These are phyloP conservation scores for Trichoderma afroharzianum DNA, from an alignment of 2,329 filamentous ascomycete genomes.

Conservation along the genomic window DNA sequence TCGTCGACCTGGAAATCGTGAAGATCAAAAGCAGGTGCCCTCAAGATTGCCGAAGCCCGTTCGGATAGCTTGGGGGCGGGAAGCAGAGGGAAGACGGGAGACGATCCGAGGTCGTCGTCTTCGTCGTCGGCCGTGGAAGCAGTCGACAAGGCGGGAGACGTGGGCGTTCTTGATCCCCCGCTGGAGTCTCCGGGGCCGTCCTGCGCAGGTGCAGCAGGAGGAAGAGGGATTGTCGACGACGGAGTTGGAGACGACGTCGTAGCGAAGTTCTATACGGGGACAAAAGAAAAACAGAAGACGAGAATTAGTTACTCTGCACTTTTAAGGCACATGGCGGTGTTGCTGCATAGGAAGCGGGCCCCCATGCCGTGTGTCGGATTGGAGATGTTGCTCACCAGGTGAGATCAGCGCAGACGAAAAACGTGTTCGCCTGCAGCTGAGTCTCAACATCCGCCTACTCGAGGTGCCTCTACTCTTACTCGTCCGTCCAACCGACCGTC, in stretches of 20 bases:
- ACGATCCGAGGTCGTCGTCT: constrained; percentile 50
- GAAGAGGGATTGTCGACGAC: constrained; percentile 45
- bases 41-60: constrained; percentile 52
- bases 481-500: constrained; percentile 18
- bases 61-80: constrained; percentile 56
- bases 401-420: constrained; percentile 63
- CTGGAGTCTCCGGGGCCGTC: constrained; percentile 45
- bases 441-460: constrained; percentile 40
- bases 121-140: constrained; percentile 59
- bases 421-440: constrained; percentile 56
- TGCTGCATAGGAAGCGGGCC: constrained; percentile 14
- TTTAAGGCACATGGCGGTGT: constrained; percentile 21
- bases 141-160: constrained; percentile 58
- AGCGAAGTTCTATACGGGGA: constrained; percentile 34
- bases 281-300: constrained; percentile 18
- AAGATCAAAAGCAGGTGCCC: constrained; percentile 44
- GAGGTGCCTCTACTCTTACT: constrained; percentile 20
- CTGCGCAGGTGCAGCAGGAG: constrained; percentile 61
- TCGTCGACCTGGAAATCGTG: constrained; percentile 15
- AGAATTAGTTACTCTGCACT: constrained; percentile 25
- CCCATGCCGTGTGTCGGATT: constrained; percentile 9
- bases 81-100: constrained; percentile 56
- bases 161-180: constrained; percentile 38
- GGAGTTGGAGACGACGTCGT: constrained; percentile 54
- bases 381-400: constrained; percentile 40